Evolutionary conservation across 352 stramenopile species (phyloP).

Genomic region (Globisporangium cederbergense): DNA sequence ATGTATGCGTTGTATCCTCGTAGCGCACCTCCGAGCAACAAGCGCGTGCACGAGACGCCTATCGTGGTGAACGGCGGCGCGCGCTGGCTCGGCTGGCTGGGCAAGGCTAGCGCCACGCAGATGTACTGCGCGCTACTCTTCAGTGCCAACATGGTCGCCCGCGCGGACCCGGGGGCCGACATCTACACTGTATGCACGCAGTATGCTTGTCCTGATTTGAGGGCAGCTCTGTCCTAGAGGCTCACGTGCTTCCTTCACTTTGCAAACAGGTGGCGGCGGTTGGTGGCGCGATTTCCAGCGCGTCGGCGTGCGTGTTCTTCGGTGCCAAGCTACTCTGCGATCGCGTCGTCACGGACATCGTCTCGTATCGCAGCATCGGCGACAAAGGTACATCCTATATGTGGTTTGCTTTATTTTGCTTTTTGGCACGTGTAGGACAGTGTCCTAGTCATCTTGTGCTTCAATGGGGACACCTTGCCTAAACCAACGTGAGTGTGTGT

Average conservation of each 20-base stretch:
- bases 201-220: neutral
- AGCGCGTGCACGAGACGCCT: conserved; percentile 46
- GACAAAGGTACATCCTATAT: conserved; percentile 33
- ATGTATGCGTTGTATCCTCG: neutral
- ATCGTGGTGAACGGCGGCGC: conserved; percentile 52
- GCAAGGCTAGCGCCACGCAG: conserved; percentile 53
- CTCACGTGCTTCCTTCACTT: neutral
- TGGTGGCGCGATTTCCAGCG: conserved; percentile 59
- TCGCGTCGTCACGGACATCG: conserved; percentile 68
- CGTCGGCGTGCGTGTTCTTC: conserved; percentile 64
- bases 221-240: neutral
- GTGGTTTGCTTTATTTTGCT: neutral
- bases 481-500: neutral
- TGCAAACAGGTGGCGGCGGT: conserved; percentile 36
- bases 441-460: neutral
- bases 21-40: conserved; percentile 26
- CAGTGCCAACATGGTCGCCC: conserved; percentile 57
- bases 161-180: conserved; percentile 46
- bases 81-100: conserved; percentile 54
- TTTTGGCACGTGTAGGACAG: neutral
- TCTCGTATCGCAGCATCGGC: conserved; percentile 54
- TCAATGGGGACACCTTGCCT: neutral
- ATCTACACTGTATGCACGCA: conserved; percentile 39
- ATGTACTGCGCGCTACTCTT: conserved; percentile 76
- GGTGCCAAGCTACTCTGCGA: conserved; percentile 68